Evolutionary conservation across 2,329 filamentous ascomycete genomes (phyloP), one percentile per base, ranked within the genome.

Genomic region (Gaeumannomyces sp.): DNA sequence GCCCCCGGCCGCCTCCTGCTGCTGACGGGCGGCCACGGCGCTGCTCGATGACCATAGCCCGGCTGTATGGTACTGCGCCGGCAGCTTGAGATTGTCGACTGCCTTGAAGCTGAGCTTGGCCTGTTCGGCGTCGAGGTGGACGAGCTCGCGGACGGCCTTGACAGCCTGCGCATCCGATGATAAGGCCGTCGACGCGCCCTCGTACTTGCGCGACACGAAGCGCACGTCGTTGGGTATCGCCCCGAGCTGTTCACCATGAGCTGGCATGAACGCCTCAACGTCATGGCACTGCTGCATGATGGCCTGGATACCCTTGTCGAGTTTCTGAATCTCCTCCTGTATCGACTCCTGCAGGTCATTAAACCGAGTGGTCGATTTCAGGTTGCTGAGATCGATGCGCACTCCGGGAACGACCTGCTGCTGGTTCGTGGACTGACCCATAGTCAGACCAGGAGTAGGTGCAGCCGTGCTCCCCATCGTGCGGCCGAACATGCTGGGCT

Each of bases 331-430:
- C 69, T 92, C 80, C 67, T 87, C 85, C 73, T 96, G 92, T 22
- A 97, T 81, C 35, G 91, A 87, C 69, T 94, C 90, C 66, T 91
- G 87, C 33, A 97, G 88, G 75, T 97, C 94, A 73, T 93, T 92
- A 80, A 95, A 97, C 67, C 95, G 91, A 4, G 93, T 97, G 0
- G 93, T 96, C 22, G 90, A 89, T 63, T 92, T 87, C 66, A 98
- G 81, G 73, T 91, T 91, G 70, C 85, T 85, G 63, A 91, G 78
- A 75, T 95, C 91, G 71, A 96, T 90, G 71, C 90, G 89, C 25
- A 92, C 89, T 25, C 90, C 91, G 0, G 89, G 87, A 22, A 88
- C 82, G 19, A 80, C 81, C 69, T 84, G 82, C 62, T 81, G 83
- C 66, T 79, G 77, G 64, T 64, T 68, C 66, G 59, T 68, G 64